phyloP scores from a whole-genome alignment of 306 rosid species.

The Cajanus cajan region DNA sequence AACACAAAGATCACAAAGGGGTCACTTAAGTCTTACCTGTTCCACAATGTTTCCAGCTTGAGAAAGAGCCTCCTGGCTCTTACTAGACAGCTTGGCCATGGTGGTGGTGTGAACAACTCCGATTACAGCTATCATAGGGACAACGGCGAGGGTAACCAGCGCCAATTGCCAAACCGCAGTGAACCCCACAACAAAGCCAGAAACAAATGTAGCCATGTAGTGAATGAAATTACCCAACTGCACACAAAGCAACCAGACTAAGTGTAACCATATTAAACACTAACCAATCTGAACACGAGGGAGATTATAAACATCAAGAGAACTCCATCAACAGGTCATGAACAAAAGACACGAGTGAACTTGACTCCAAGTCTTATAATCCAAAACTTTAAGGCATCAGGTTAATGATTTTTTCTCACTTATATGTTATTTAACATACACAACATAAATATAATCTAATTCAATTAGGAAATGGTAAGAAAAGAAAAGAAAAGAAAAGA shows the following conservation, averaged over 20 bases:
- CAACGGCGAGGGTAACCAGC: conserved; percentile 82
- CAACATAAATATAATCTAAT: no score
- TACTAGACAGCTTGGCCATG: conserved; percentile 67
- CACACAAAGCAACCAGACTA: conserved; percentile 11
- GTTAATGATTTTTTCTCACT: no score
- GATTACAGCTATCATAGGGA: conserved; percentile 76
- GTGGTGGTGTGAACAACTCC: conserved; percentile 75
- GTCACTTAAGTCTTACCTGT: conserved; percentile 49
- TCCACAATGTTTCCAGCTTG: conserved; percentile 84
- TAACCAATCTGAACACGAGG: no score
- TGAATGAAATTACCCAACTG: conserved; percentile 92
- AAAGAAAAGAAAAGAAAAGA: no score
- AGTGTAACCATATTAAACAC: not conserved
- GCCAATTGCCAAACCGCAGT: conserved; percentile 94
- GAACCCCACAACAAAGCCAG: conserved; percentile 90
- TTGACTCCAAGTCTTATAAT: no score
- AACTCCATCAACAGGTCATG: no score
- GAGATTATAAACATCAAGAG: no score
- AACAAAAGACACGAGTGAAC: no score
- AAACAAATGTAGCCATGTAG: conserved; percentile 88
- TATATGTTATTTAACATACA: no score
- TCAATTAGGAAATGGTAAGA: no score
- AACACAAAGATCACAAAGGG: not conserved
- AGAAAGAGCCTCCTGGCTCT: conserved; percentile 83
- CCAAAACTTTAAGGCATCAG: no score